Conservation (phyloP, 768 basidiomycete genomes). For the Tulasnella sp. region DNA sequence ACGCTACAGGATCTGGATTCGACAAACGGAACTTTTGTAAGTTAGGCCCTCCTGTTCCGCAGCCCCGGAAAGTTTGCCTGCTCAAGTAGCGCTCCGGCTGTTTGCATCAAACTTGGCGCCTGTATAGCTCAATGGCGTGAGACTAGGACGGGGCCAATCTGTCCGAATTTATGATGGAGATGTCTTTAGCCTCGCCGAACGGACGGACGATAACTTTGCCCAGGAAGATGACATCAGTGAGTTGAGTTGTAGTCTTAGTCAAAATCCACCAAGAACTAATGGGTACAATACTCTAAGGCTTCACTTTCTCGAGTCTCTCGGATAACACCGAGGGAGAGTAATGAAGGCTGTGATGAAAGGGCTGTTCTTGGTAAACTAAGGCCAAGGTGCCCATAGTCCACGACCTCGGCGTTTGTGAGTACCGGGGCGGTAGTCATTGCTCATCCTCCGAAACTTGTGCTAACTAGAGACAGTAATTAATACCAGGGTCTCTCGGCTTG, state of each 20-base stretch:
- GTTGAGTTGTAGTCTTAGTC: not conserved
- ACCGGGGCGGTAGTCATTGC: not conserved
- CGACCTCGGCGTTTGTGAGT: not conserved
- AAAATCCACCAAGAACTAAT: not conserved
- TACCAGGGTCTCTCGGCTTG: not conserved
- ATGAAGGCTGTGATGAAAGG: not conserved
- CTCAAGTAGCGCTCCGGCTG: not conserved
- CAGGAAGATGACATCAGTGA: not conserved
- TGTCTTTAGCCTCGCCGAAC: not conserved
- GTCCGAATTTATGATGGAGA: not conserved
- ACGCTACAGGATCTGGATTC: not conserved
- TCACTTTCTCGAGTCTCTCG: not conserved
- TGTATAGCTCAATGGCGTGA: not conserved
- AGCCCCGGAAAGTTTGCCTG: not conserved
- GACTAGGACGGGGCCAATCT: not conserved
- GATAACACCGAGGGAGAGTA: not conserved
- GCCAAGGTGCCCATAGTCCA: too few species aligned
- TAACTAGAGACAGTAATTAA: not conserved
- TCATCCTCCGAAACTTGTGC: not conserved
- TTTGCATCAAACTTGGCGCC: not conserved
- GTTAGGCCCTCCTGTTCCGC: not conserved
- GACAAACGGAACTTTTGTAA: not conserved
- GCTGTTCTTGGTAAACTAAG: not conserved
- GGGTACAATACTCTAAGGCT: not conserved
- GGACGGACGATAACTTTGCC: not conserved